Percentiles rank a stretch among this genome's conserved stretches.
Conservation (phyloP, 306 rosid species). For the Hylodesmum podocarpum region DNA sequence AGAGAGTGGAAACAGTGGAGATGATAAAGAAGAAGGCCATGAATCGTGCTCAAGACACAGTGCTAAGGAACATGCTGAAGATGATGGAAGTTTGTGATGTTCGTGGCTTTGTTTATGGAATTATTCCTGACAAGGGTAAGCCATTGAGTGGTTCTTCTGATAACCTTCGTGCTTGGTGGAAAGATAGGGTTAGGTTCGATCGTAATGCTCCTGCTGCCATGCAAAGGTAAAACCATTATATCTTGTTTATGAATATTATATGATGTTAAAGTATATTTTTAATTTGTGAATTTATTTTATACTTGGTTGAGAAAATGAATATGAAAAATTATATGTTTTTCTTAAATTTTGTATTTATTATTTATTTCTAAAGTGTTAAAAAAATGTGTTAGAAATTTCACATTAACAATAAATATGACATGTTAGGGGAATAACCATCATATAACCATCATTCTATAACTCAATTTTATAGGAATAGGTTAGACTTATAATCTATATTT, state of each 20-base stretch:
- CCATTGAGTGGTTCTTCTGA: constrained; percentile 73
- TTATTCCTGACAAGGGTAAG: constrained; percentile 66
- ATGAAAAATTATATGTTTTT: neutral
- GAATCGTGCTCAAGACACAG: constrained; percentile 65
- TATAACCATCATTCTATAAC: too few relatives aligned
- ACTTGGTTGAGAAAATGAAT: too few relatives aligned
- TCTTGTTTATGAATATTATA: too few relatives aligned
- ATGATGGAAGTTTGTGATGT: constrained; percentile 76
- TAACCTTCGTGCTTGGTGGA: constrained; percentile 89
- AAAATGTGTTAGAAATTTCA: too few relatives aligned
- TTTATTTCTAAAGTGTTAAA: too few relatives aligned
- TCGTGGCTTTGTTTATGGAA: constrained; percentile 76
- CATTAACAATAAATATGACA: too few relatives aligned
- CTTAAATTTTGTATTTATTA: neutral
- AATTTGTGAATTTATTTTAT: too few relatives aligned
- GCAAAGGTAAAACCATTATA: constrained; percentile 10
- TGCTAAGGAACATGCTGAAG: constrained; percentile 68
- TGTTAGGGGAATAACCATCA: too few relatives aligned
- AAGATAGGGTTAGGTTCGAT: constrained; percentile 64
- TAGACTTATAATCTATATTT: too few relatives aligned
- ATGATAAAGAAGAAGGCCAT: constrained; percentile 51
- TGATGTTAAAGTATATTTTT: neutral
- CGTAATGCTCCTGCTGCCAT: constrained; percentile 68
- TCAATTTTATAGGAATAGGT: too few relatives aligned
- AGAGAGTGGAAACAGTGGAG: neutral